phyloP scores from a whole-genome alignment of 176 grass and related monocot species.

The Neostapfia colusana region DNA sequence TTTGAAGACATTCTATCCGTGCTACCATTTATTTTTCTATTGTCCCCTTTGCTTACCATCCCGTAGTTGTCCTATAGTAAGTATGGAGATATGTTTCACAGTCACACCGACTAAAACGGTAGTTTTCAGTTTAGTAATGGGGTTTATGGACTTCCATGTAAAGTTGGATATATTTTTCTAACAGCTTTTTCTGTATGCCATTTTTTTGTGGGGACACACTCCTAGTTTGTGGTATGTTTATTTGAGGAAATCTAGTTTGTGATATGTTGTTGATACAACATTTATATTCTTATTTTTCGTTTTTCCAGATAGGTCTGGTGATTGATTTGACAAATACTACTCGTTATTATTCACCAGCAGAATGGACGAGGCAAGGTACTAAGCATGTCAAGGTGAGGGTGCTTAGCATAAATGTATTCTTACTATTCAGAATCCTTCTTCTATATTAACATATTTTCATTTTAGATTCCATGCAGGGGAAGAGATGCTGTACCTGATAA shows the following conservation, averaged over 20 bases:
- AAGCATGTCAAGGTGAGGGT: constrained; percentile 90
- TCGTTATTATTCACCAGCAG: constrained; percentile 71
- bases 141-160: not conserved
- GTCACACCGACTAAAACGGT: not conserved
- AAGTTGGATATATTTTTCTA: not conserved
- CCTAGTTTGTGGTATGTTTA: not conserved
- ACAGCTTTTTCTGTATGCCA: not conserved
- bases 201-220: not conserved
- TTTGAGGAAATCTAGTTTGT: constrained; percentile 7
- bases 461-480: constrained; percentile 92
- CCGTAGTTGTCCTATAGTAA: not conserved
- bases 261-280: not conserved
- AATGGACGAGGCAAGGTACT: constrained; percentile 88
- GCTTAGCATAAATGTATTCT: constrained; percentile 16
- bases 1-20: not conserved
- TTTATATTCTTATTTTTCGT: not conserved
- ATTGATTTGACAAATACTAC: constrained; percentile 98
- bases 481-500: constrained; percentile 95
- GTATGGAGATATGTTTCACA: not conserved
- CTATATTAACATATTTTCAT: constrained; percentile 27
- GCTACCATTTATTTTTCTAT: not conserved
- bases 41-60: not conserved
- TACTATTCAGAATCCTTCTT: constrained; percentile 8
- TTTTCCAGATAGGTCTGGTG: constrained; percentile 82
- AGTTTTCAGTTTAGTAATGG: not conserved